Evolutionary conservation across 306 rosid species (phyloP).

Genomic region (Vachellia collinsii): DNA sequence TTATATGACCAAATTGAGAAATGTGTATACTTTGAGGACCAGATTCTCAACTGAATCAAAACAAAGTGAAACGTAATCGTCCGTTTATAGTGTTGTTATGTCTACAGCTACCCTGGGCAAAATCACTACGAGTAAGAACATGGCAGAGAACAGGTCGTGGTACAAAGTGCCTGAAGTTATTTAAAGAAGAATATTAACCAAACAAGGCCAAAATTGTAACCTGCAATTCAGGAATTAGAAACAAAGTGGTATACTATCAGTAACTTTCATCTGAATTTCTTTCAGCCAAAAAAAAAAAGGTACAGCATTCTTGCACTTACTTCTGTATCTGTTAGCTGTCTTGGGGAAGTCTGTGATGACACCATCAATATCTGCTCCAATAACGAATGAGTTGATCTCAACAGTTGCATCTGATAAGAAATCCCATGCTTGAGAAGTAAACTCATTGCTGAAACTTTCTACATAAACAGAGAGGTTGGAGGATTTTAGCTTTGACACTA

Average conservation of each 20-base stretch:
- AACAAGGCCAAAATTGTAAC: background rate
- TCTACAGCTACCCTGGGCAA: no score
- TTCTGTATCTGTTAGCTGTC: slow-evolving; percentile 82
- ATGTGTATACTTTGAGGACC: background rate
- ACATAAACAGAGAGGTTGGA: slow-evolving; percentile 70
- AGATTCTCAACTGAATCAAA: background rate
- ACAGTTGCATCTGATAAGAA: slow-evolving; percentile 85
- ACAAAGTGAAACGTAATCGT: background rate
- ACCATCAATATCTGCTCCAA: slow-evolving; percentile 53
- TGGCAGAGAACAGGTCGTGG: background rate
- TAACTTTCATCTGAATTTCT: background rate
- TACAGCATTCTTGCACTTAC: slow-evolving; percentile 53
- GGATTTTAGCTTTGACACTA: slow-evolving; percentile 48
- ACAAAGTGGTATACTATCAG: background rate
- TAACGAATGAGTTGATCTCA: slow-evolving; percentile 73
- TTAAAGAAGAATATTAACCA: background rate
- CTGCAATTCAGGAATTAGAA: background rate
- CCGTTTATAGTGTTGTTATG: no score
- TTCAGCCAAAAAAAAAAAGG: background rate
- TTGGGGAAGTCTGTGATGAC: slow-evolving; percentile 80
- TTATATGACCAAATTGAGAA: background rate
- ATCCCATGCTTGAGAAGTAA: slow-evolving; percentile 91
- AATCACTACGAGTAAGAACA: background rate
- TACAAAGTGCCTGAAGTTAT: background rate
- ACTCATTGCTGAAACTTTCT: slow-evolving; percentile 88